phyloP scores from a whole-genome alignment of 495 filamentous ascomycete genomes.

The Podospora bellae-mahoneyi region DNA sequence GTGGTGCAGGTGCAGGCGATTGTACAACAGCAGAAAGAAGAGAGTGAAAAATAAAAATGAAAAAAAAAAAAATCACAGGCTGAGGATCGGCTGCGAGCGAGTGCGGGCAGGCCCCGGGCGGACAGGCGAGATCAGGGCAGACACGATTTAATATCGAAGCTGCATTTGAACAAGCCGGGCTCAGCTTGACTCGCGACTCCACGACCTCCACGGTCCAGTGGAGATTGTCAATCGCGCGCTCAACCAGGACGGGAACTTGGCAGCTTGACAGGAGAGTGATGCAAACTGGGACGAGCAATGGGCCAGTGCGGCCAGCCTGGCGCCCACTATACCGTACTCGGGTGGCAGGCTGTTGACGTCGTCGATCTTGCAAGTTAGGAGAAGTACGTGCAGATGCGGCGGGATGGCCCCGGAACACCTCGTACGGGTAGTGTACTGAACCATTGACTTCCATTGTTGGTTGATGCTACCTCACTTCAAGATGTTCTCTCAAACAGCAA shows the following conservation, averaged over 20 bases:
- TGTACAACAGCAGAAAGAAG: neutral
- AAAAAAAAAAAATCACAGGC: neutral
- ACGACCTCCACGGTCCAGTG: slow-evolving; percentile 17
- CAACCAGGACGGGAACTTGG: slow-evolving; percentile 3
- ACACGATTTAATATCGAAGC: slow-evolving; percentile 11
- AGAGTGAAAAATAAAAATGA: neutral
- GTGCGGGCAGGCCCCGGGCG: neutral
- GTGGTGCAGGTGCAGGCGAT: neutral
- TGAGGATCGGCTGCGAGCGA: slow-evolving; percentile 4
- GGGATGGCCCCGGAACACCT: no score
- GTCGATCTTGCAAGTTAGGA: slow-evolving; percentile 7
- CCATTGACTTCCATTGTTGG: no score
- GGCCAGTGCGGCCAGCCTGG: slow-evolving; percentile 14
- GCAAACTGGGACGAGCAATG: slow-evolving; percentile 19
- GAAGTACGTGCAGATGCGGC: no score
- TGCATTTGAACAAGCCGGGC: neutral
- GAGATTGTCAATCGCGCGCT: slow-evolving; percentile 26
- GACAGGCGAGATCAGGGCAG: slow-evolving; percentile 12
- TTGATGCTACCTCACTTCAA: no score
- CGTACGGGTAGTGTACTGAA: no score
- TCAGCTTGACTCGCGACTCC: slow-evolving; percentile 24
- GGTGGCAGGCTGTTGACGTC: slow-evolving; percentile 12
- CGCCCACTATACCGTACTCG: neutral
- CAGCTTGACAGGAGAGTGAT: slow-evolving; percentile 20
- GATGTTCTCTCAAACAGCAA: neutral